phyloP scores from a whole-genome alignment of 2,329 filamentous ascomycete species.

The Colletotrichum chrysophilum region DNA sequence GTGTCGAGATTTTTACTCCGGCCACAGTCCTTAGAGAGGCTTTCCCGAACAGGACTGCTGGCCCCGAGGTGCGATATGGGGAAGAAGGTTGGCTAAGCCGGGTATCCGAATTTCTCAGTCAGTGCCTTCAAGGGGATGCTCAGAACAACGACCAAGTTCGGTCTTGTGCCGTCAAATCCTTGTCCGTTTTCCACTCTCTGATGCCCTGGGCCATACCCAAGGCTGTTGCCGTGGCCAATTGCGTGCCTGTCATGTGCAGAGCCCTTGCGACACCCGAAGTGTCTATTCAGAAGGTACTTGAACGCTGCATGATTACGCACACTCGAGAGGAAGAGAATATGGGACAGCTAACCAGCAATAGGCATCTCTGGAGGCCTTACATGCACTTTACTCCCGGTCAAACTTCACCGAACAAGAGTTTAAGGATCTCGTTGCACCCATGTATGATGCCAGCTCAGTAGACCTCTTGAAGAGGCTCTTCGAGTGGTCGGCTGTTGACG shows the following conservation, averaged over 20 bases:
- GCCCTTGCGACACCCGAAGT: constrained; percentile 74
- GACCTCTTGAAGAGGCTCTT: constrained; percentile 76
- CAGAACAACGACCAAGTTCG: constrained; percentile 71
- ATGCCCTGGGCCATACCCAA: constrained; percentile 89
- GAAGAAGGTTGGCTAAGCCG: constrained; percentile 88
- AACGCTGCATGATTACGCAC: background rate
- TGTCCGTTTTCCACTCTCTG: constrained; percentile 78
- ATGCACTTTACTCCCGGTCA: constrained; percentile 78
- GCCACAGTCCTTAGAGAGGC: constrained; percentile 74
- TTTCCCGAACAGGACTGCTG: constrained; percentile 74
- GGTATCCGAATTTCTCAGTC: constrained; percentile 74
- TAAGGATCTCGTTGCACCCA: constrained; percentile 75
- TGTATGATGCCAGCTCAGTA: constrained; percentile 77
- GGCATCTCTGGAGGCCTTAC: constrained; percentile 83
- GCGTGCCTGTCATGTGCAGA: constrained; percentile 73
- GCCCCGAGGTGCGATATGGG: constrained; percentile 74
- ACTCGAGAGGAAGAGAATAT: background rate
- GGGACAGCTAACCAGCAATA: constrained; percentile 38
- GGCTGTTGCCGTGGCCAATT: constrained; percentile 74
- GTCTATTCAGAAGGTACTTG: constrained; percentile 71
- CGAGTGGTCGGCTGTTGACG: constrained; percentile 79
- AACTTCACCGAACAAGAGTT: constrained; percentile 82
- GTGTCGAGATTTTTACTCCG: constrained; percentile 94
- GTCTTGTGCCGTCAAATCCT: constrained; percentile 74
- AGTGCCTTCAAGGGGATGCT: constrained; percentile 72